phyloP scores from a whole-genome alignment of 2,329 filamentous ascomycete species.

The Colletotrichum euphorbiae region DNA sequence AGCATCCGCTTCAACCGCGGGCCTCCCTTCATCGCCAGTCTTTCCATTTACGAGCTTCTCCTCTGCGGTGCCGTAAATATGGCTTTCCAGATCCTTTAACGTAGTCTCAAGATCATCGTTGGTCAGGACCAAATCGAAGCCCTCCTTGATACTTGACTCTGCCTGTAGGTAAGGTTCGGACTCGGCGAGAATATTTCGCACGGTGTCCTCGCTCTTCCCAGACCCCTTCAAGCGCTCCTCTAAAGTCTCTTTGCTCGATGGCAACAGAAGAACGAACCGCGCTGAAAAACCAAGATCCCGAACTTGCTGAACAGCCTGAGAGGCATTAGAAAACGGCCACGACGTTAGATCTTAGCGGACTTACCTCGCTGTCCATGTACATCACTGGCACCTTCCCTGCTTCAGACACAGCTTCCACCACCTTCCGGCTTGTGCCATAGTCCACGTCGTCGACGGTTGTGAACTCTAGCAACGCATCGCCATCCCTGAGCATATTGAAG shows the following conservation, averaged over 20 bases:
- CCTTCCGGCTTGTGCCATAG: conserved; percentile 68
- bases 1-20: not conserved
- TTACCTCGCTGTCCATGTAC: conserved; percentile 65
- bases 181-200: conserved; percentile 44
- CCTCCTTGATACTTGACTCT: conserved; percentile 24
- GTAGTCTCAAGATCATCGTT: conserved; percentile 37
- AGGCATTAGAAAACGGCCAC: conserved; percentile 24
- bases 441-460: conserved; percentile 60
- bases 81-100: conserved; percentile 27
- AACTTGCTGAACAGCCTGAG: conserved; percentile 66
- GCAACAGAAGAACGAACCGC: conserved; percentile 65
- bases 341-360: conserved; percentile 36
- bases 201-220: conserved; percentile 42
- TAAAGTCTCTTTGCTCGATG: conserved; percentile 49
- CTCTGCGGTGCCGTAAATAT: conserved; percentile 25
- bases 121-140: conserved; percentile 36
- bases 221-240: conserved; percentile 45
- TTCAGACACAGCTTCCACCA: conserved; percentile 63
- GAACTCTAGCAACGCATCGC: conserved; percentile 70
- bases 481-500: conserved; percentile 69
- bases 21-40: not conserved
- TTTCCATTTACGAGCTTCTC: conserved; percentile 11
- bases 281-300: conserved; percentile 68
- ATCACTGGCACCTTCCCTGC: conserved; percentile 70
- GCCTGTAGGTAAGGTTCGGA: conserved; percentile 44